Percentiles rank a stretch among this genome's conserved stretches.
Evolutionary conservation across 495 filamentous ascomycete genomes (phyloP).

Genomic region (Pseudomonodictys pantanalensis): DNA sequence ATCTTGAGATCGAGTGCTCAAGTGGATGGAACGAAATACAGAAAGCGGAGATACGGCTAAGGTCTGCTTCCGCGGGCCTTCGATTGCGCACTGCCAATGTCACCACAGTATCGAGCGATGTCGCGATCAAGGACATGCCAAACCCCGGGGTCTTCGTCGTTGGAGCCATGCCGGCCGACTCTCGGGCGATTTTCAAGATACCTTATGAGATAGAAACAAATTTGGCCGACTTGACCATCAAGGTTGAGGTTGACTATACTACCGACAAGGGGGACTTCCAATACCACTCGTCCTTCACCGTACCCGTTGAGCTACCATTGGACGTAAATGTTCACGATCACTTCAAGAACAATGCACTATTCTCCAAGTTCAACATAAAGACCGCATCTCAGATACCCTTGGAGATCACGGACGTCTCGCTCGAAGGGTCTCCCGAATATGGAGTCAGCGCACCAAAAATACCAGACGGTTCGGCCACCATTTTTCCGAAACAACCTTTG

Average conservation of each 20-base stretch:
- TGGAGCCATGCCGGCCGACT: conserved; percentile 49
- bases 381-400: conserved; percentile 72
- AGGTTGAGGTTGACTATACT: conserved; percentile 72
- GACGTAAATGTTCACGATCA: conserved; percentile 96
- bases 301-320: conserved; percentile 71
- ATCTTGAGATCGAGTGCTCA: conserved; percentile 67
- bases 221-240: conserved; percentile 66
- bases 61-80: conserved; percentile 81
- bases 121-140: conserved; percentile 55
- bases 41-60: conserved; percentile 66
- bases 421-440: conserved; percentile 68
- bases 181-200: conserved; percentile 58
- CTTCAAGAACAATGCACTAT: conserved; percentile 79
- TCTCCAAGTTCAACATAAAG: conserved; percentile 85
- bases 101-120: conserved; percentile 49
- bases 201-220: conserved; percentile 86
- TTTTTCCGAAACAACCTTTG: conserved; percentile 79
- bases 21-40: conserved; percentile 76
- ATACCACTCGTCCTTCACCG: conserved; percentile 61
- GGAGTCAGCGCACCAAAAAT: conserved; percentile 58
- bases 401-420: conserved; percentile 64
- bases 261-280: conserved; percentile 70
- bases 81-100: conserved; percentile 74
- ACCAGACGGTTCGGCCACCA: conserved; percentile 56
- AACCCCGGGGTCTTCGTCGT: conserved; percentile 70